Percentiles rank a stretch among this genome's conserved stretches.
Evolutionary conservation across 805 yeast species (phyloP).

Genomic region (Suhomyces emberorum): DNA sequence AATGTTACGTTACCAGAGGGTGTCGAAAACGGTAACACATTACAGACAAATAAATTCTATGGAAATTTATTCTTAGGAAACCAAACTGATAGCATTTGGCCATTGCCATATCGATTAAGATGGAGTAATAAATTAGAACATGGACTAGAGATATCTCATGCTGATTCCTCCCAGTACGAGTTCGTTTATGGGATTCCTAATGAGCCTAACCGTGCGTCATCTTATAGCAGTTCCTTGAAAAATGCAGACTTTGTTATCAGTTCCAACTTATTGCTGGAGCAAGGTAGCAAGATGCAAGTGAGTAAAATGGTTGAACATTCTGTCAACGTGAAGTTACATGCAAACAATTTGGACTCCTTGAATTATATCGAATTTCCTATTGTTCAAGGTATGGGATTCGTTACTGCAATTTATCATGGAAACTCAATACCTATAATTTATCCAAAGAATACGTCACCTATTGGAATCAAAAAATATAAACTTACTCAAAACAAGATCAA

Average conservation of each 20-base stretch:
- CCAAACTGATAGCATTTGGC: conserved; percentile 54
- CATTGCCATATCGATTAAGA: conserved; percentile 67
- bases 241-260: conserved; percentile 55
- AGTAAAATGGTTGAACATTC: conserved; percentile 51
- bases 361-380: conserved; percentile 47
- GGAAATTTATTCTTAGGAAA: conserved; percentile 57
- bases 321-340: conserved; percentile 42
- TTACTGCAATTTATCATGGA: conserved; percentile 51
- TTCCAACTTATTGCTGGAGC: conserved; percentile 44
- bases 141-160: conserved; percentile 65
- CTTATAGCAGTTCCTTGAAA: conserved; percentile 55
- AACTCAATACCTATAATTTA: too few relatives aligned
- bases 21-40: conserved; percentile 42
- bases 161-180: conserved; percentile 40
- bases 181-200: conserved; percentile 47
- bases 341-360: conserved; percentile 20
- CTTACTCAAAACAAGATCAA: too few relatives aligned
- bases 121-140: conserved; percentile 44
- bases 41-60: conserved; percentile 76
- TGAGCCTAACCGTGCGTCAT: conserved; percentile 39
- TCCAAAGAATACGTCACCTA: conserved; percentile 15
- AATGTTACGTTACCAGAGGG: conserved; percentile 47
- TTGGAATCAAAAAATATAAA: conserved; percentile 29
- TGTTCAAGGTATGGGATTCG: conserved; percentile 61
- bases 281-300: conserved; percentile 39